phyloP scores from a whole-genome alignment of 345 rosid species.

The Pistacia vera region DNA sequence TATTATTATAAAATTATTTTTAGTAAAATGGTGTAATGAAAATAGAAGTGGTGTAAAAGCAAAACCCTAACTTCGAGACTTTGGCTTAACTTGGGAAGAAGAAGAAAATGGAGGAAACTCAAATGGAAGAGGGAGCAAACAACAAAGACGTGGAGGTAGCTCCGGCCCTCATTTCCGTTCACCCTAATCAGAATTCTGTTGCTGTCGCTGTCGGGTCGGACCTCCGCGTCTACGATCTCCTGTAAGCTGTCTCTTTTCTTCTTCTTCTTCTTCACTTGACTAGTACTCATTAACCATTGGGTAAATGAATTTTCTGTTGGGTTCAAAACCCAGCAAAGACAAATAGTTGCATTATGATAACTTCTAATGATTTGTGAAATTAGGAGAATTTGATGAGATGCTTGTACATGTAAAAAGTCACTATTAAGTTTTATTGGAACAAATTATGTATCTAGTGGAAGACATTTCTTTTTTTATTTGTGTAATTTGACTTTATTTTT shows the following conservation, averaged over 20 bases:
- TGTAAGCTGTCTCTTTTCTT: slow-evolving; percentile 39
- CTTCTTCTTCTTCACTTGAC: neutral
- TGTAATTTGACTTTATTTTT: neutral
- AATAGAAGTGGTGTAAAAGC: too few species aligned
- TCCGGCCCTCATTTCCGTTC: slow-evolving; percentile 74
- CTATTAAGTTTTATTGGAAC: too few species aligned
- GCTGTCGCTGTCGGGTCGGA: slow-evolving; percentile 80
- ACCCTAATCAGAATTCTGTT: slow-evolving; percentile 70
- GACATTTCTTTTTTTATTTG: neutral
- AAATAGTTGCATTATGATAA: neutral
- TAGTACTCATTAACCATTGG: neutral
- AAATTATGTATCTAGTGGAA: neutral
- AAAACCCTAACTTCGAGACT: neutral
- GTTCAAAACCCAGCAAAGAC: neutral
- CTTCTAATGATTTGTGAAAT: neutral
- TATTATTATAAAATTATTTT: too few species aligned
- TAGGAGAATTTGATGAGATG: neutral
- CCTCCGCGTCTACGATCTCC: slow-evolving; percentile 81
- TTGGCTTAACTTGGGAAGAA: neutral
- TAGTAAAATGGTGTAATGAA: too few species aligned
- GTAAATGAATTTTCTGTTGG: neutral
- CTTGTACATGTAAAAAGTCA: neutral
- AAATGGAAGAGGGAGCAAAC: slow-evolving; percentile 56
- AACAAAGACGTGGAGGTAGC: slow-evolving; percentile 65
- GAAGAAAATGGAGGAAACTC: slow-evolving; percentile 46